Evolutionary conservation across 768 basidiomycete genomes (phyloP).

Genomic region (Hypsizygus marmoreus): DNA sequence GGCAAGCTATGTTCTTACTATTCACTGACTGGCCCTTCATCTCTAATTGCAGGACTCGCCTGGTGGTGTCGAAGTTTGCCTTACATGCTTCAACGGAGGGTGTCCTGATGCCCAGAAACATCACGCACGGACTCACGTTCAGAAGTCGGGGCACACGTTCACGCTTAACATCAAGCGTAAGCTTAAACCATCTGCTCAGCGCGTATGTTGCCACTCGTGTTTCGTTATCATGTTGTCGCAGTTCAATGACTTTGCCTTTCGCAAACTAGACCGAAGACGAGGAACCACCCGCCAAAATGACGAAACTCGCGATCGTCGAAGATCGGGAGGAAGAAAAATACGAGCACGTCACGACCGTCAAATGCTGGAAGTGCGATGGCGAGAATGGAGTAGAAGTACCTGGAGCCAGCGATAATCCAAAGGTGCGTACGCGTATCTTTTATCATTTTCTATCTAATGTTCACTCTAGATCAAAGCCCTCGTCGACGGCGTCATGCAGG

Average conservation of each 20-base stretch:
- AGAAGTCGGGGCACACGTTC: slow-evolving; percentile 73
- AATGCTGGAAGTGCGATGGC: slow-evolving; percentile 76
- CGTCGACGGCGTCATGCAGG: slow-evolving; percentile 69
- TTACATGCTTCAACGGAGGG: slow-evolving; percentile 93
- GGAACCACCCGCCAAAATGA: slow-evolving; percentile 89
- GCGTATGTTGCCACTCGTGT: slow-evolving; percentile 50
- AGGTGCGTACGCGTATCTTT: slow-evolving; percentile 25
- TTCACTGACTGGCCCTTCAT: slow-evolving; percentile 2
- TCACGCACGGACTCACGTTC: slow-evolving; percentile 74
- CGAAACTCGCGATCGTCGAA: slow-evolving; percentile 83
- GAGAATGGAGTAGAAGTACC: slow-evolving; percentile 47
- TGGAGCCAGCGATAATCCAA: slow-evolving; percentile 35
- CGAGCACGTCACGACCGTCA: slow-evolving; percentile 61
- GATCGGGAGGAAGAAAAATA: slow-evolving; percentile 91
- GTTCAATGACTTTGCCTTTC: not conserved
- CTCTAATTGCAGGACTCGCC: slow-evolving; percentile 58
- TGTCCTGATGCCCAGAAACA: slow-evolving; percentile 65
- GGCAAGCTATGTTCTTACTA: slow-evolving; percentile 38
- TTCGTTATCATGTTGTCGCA: not conserved
- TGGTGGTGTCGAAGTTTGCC: slow-evolving; percentile 84
- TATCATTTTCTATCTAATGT: not conserved
- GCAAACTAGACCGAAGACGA: slow-evolving; percentile 60
- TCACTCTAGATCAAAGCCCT: slow-evolving; percentile 51
- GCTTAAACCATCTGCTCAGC: slow-evolving; percentile 59
- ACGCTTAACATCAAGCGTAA: slow-evolving; percentile 81